Conservation (phyloP, 2,329 filamentous ascomycete genomes). For the Apiospora rasikravindrae region DNA sequence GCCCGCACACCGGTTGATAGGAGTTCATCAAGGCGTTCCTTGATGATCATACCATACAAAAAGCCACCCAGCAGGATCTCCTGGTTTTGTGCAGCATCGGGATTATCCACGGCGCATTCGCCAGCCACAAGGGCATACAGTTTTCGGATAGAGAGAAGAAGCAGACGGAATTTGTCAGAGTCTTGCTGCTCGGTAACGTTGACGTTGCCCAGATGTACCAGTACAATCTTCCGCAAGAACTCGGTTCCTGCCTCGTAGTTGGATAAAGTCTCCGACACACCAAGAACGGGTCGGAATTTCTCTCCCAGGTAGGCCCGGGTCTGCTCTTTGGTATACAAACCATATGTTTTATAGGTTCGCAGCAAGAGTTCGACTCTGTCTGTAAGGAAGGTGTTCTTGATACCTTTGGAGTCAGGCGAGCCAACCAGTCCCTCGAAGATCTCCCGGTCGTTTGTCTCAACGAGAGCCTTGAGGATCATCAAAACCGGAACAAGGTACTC, state of each 20-base stretch:
- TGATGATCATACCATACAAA: conserved; percentile 92
- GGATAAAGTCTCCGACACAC: conserved; percentile 81
- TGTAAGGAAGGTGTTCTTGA: conserved; percentile 89
- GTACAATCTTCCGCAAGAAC: conserved; percentile 86
- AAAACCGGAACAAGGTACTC: conserved; percentile 95
- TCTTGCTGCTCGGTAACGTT: conserved; percentile 85
- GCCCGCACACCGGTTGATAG: conserved; percentile 61
- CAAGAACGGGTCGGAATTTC: conserved; percentile 89
- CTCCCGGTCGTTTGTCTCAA: conserved; percentile 95
- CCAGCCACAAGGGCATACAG: conserved; percentile 91
- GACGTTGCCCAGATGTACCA: conserved; percentile 88
- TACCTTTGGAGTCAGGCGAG: conserved; percentile 73
- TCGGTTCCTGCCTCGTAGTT: conserved; percentile 91
- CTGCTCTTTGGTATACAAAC: conserved; percentile 79
- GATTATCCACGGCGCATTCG: conserved; percentile 92
- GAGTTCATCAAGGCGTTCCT: conserved; percentile 92
- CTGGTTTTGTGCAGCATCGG: conserved; percentile 95
- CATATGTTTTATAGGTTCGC: conserved; percentile 91
- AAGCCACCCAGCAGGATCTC: conserved; percentile 93
- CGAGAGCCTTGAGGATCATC: conserved; percentile 94
- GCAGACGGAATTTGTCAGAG: conserved; percentile 89
- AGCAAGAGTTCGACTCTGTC: conserved; percentile 92
- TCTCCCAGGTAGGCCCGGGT: conserved; percentile 86
- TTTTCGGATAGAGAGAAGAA: conserved; percentile 96
- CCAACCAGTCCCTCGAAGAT: conserved; percentile 95